These are phyloP conservation scores for Wallemia hederae DNA, from an alignment of 1,284 basidiomycete species.

Conservation along the genomic window DNA sequence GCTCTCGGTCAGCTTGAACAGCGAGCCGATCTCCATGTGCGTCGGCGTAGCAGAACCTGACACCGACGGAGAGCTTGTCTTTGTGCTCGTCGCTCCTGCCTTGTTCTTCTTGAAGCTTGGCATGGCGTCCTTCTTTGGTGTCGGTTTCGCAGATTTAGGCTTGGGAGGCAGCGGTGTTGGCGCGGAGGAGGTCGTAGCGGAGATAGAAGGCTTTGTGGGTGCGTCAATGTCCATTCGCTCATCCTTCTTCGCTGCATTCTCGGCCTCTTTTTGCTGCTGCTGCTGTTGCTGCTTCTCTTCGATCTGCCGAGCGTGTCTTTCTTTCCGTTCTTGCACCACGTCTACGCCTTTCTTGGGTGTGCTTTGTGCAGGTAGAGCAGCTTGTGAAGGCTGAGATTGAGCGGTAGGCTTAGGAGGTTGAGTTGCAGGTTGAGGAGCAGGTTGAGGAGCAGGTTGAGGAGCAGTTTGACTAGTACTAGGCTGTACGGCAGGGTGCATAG, in stretches of 20 bases:
- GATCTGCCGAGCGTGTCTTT: background rate
- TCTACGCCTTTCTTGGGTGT: background rate
- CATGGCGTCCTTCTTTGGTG: background rate
- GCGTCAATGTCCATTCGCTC: too few species aligned
- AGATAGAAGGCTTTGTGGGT: too few species aligned
- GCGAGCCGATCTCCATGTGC: background rate
- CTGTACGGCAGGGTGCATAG: too few species aligned
- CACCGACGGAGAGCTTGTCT: background rate
- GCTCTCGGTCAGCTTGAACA: background rate
- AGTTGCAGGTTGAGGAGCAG: too few species aligned
- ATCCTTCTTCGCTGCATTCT: background rate
- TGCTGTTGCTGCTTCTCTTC: background rate
- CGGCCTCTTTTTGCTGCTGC: background rate
- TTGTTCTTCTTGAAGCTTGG: background rate
- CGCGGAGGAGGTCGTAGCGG: too few species aligned
- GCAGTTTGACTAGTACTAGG: too few species aligned
- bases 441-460: too few species aligned
- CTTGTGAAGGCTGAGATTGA: too few species aligned
- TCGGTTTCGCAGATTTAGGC: background rate
- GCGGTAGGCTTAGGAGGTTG: too few species aligned
- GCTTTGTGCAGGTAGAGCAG: too few species aligned
- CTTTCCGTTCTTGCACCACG: background rate
- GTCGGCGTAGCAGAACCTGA: background rate
- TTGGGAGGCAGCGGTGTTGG: too few species aligned
- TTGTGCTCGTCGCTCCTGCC: too few species aligned